Base-by-base conservation (phyloP, 371 early-diverging fungal species). In the Batkoa obscura region DNA sequence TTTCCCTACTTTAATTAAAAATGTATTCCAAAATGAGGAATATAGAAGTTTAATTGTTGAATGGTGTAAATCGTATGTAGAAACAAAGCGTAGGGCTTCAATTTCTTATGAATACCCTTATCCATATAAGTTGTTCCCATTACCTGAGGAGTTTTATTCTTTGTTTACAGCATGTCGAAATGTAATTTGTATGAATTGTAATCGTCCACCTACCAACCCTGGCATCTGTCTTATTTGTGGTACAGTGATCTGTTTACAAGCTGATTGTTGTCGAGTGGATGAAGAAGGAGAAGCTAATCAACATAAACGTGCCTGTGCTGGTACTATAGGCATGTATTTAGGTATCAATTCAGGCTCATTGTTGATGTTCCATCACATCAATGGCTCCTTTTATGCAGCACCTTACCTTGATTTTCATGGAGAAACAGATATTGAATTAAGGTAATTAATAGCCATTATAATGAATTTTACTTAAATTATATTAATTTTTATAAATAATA, bases 381-480 rank as follows among this genome's bases (percentile, higher is more conserved):
- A 87, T 60, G 97, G 95, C 2, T 81, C 79, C 68, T 88, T 88
- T 62, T 76, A 84, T 60, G 79, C 79, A 52, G 84, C 92, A 30
- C 97, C 97, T 0, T 97, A 94, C 67, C 66, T 94, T 54, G 95
- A 97, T 63, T 66, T 80, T 38, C 94, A 97, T 66, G 97, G 95
- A 33, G 97, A 97, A 68, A 81, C 84, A 0, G 94, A 94, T 66
- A 65, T 83, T 57, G 84, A 83, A 1, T 67, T 91, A 49, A 81
- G 81, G 83, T 81, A 72, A 60, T 56, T 10, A 30, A 30, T 51
- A 6, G 51, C 41, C 32, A 17, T 15, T 43, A 50, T 47, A 33
- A 43, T 3, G 6, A 10, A 23, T 12, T 53, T 10, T 54, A 5
- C 15, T 13, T 43, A 17, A 52, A 17, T 9, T 34, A 46, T 43